Percentiles rank a stretch among this genome's conserved stretches.
Evolutionary conservation across 306 rosid species (phyloP).

Genomic region (Cucumis sativus): DNA sequence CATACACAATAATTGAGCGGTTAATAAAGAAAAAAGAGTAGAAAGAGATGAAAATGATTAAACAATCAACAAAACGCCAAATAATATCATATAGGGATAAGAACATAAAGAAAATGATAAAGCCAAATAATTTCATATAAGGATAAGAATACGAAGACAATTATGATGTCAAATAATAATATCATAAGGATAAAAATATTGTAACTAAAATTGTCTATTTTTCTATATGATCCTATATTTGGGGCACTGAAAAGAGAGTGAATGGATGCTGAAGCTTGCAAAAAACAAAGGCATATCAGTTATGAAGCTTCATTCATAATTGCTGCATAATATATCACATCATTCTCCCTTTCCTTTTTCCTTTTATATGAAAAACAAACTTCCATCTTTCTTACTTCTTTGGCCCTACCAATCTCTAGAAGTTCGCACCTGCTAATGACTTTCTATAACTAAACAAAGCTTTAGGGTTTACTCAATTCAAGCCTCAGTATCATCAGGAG

Average conservation of each 20-base stretch:
- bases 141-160: background rate
- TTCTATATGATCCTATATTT: background rate
- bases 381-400: background rate
- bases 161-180: background rate
- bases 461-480: background rate
- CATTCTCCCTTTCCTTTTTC: background rate
- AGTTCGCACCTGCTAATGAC: background rate
- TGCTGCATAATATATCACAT: background rate
- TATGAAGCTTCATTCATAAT: background rate
- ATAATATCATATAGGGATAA: background rate
- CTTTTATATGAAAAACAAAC: background rate
- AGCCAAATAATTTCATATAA: background rate
- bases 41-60: background rate
- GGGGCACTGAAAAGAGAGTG: background rate
- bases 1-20: background rate
- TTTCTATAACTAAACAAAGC: background rate
- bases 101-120: background rate
- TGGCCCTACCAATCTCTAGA: background rate
- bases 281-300: background rate
- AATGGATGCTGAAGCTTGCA: background rate
- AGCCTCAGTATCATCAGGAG: background rate
- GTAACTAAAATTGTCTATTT: background rate
- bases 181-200: background rate
- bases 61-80: background rate
- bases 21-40: background rate